These are phyloP conservation scores for Exophiala spinifera DNA, from an alignment of 2,329 filamentous ascomycete species.

Conservation along the genomic window DNA sequence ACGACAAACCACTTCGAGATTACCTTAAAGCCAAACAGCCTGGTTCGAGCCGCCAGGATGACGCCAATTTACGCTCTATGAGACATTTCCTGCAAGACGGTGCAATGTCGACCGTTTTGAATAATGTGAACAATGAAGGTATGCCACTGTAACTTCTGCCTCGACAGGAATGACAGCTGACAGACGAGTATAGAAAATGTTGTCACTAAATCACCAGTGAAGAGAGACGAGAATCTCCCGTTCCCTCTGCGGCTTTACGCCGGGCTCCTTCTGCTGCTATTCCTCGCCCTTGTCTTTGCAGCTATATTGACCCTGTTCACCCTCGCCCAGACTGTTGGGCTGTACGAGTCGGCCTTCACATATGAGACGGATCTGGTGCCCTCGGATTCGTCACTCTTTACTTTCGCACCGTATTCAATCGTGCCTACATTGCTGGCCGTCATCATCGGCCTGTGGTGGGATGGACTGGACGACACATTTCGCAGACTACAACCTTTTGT, in stretches of 20 bases:
- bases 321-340: conserved; percentile 1
- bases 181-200: not conserved
- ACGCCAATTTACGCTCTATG: not conserved
- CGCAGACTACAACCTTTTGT: conserved; percentile 21
- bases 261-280: not conserved
- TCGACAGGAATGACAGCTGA: not conserved
- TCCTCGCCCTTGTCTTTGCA: not conserved
- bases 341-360: conserved; percentile 10
- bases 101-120: not conserved
- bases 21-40: not conserved
- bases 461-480: conserved; percentile 17
- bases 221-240: not conserved
- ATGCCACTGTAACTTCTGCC: not conserved
- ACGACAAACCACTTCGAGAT: not conserved
- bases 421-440: conserved; percentile 19
- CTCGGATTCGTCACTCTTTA: conserved; percentile 1
- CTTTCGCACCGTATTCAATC: conserved; percentile 19
- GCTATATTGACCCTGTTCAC: conserved; percentile 3
- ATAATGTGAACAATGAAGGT: not conserved
- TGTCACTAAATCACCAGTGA: not conserved
- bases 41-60: not conserved
- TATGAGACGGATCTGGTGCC: conserved; percentile 3
- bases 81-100: conserved; percentile 1
- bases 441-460: conserved; percentile 20
- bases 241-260: conserved; percentile 1